A percentile compares a stretch with the other conserved stretches of the same genome.
Evolutionary conservation across 495 filamentous ascomycete species (phyloP).

Genomic region (Choiromyces venosus): DNA sequence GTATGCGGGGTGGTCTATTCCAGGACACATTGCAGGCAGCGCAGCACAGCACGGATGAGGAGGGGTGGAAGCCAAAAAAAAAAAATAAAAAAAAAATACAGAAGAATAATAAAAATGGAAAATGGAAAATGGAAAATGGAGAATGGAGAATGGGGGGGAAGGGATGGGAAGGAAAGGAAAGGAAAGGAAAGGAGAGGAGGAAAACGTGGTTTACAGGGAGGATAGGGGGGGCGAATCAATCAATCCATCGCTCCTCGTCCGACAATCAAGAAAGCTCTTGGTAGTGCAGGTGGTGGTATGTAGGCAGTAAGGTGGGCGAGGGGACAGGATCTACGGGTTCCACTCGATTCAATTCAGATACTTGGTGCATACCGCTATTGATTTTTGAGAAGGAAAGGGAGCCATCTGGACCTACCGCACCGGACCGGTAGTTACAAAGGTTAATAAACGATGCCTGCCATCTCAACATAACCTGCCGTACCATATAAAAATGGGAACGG

Average conservation of each 20-base stretch:
- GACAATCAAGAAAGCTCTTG: background rate
- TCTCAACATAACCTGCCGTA: background rate
- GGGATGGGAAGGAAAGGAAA: slow-evolving; percentile 9
- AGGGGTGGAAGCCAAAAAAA: background rate
- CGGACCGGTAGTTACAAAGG: background rate
- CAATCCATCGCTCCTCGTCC: background rate
- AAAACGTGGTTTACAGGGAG: slow-evolving; percentile 34
- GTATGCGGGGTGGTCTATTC: slow-evolving; percentile 39
- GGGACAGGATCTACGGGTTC: slow-evolving; percentile 14
- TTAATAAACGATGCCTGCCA: background rate
- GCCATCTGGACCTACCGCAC: background rate
- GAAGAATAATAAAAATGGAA: background rate
- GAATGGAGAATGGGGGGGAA: background rate
- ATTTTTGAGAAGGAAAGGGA: background rate
- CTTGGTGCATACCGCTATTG: background rate
- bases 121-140: background rate
- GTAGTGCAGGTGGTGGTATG: slow-evolving; percentile 12
- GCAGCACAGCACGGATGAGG: background rate
- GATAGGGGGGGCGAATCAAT: slow-evolving; percentile 36
- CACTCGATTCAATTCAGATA: background rate
- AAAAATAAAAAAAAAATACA: background rate
- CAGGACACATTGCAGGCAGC: slow-evolving; percentile 23
- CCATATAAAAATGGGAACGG: slow-evolving; percentile 3
- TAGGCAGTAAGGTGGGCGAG: slow-evolving; percentile 17
- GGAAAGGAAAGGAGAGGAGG: slow-evolving; percentile 11